These are phyloP conservation scores for Umbilicus rupestris DNA, from an alignment of 164 flowering plant genomes.

Conservation along the genomic window DNA sequence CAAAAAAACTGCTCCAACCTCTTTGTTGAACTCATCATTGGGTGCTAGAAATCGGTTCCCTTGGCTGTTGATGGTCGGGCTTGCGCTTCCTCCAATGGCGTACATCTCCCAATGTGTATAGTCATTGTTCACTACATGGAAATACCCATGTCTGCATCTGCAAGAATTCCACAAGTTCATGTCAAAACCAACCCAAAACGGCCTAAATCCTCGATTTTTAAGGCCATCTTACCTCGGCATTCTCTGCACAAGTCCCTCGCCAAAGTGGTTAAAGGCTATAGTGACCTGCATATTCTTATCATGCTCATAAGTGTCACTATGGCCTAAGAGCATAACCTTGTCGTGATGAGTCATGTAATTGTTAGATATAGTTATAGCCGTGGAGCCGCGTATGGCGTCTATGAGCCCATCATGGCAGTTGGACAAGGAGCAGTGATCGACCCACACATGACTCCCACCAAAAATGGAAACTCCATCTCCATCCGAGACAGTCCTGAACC, in stretches of 20 bases:
- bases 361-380: neutral
- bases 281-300: conserved; percentile 8
- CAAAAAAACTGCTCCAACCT: no score
- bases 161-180: neutral
- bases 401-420: conserved; percentile 7
- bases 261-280: conserved; percentile 8
- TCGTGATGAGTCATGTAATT: conserved; percentile 7
- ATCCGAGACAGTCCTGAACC: conserved; percentile 9
- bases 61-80: conserved; percentile 9
- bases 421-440: conserved; percentile 6
- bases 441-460: conserved; percentile 8
- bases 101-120: conserved; percentile 10
- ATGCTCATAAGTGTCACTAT: conserved; percentile 8
- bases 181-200: neutral
- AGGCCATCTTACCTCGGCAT: conserved; percentile 5
- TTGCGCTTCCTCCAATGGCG: conserved; percentile 7
- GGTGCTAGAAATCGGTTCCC: conserved; percentile 8
- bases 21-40: conserved; percentile 4
- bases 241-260: conserved; percentile 8
- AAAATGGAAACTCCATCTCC: conserved; percentile 9
- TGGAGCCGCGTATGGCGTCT: conserved; percentile 5
- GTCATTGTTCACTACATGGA: conserved; percentile 10
- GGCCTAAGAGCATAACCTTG: conserved; percentile 8
- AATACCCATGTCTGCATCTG: conserved; percentile 11
- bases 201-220: neutral